Conservation (phyloP, 2,329 filamentous ascomycete genomes). For the Sodiomyces alkalinus region DNA sequence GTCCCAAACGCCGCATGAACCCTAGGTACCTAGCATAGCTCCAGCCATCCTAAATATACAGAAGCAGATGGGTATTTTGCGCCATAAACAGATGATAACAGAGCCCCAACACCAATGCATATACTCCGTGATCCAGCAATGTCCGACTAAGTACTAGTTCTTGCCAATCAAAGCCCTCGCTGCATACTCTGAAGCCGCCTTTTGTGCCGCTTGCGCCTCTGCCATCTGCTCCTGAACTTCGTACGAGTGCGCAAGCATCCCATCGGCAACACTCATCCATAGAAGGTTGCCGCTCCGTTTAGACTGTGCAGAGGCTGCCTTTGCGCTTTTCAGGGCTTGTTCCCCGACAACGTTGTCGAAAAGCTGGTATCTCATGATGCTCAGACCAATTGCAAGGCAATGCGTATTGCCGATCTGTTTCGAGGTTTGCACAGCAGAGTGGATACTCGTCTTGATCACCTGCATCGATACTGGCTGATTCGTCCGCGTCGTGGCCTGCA, state of each 20-base stretch:
- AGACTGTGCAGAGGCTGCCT: conserved; percentile 53
- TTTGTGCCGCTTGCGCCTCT: conserved; percentile 23
- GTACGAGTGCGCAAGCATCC: conserved; percentile 61
- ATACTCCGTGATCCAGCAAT: not conserved
- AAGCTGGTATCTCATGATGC: conserved; percentile 70
- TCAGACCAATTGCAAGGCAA: conserved; percentile 68
- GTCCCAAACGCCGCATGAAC: no score
- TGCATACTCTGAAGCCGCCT: conserved; percentile 25
- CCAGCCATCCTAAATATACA: no score
- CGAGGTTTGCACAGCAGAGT: conserved; percentile 54
- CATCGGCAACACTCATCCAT: conserved; percentile 70
- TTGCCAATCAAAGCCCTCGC: conserved; percentile 24
- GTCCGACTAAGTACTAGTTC: conserved; percentile 3
- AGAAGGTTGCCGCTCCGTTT: conserved; percentile 54
- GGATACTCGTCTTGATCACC: conserved; percentile 64
- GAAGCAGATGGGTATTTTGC: no score
- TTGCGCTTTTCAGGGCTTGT: conserved; percentile 62
- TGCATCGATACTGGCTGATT: conserved; percentile 52
- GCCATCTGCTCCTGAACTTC: conserved; percentile 52
- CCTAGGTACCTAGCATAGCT: no score
- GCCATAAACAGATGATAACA: no score
- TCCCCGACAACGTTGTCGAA: conserved; percentile 72
- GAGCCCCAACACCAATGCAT: no score
- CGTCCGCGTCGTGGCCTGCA: conserved; percentile 52
- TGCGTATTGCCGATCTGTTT: conserved; percentile 60